Percentiles rank a stretch among this genome's conserved stretches.
Conservation (phyloP, 2,329 filamentous ascomycete species). For the Alternaria viburni region DNA sequence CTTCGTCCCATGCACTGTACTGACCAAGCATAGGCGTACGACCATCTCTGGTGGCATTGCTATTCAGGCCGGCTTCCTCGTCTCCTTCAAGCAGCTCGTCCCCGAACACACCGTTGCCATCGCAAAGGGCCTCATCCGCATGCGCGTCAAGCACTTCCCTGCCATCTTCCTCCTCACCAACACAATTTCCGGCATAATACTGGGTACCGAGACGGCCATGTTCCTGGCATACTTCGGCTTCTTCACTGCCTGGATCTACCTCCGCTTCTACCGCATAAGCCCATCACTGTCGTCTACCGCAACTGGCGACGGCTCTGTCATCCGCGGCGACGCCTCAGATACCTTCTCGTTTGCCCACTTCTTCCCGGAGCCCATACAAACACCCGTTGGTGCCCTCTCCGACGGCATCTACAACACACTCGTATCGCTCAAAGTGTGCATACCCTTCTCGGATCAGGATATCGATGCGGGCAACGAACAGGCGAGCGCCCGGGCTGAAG, state of each 20-base stretch:
- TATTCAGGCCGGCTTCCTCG: constrained; percentile 90
- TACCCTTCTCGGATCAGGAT: constrained; percentile 83
- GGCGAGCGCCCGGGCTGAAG: constrained; percentile 69
- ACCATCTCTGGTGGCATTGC: constrained; percentile 88
- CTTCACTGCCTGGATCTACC: constrained; percentile 89
- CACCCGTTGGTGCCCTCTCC: constrained; percentile 74
- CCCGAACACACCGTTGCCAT: constrained; percentile 96
- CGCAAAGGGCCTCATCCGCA: constrained; percentile 84
- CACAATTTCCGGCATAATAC: constrained; percentile 66
- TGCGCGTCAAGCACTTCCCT: constrained; percentile 83
- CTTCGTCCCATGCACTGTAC: constrained; percentile 3
- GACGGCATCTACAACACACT: constrained; percentile 76
- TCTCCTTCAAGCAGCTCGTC: constrained; percentile 96
- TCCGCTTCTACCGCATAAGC: constrained; percentile 88
- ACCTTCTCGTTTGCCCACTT: constrained; percentile 96
- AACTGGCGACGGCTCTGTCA: constrained; percentile 59
- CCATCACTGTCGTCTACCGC: constrained; percentile 62
- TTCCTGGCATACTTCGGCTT: constrained; percentile 83
- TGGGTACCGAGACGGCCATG: constrained; percentile 77
- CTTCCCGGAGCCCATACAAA: constrained; percentile 85
- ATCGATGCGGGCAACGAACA: constrained; percentile 75
- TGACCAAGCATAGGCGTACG: constrained; percentile 63
- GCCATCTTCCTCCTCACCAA: constrained; percentile 78
- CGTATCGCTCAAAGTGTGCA: constrained; percentile 78
- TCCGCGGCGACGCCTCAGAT: constrained; percentile 92